Conservation (phyloP, 2,329 filamentous ascomycete species). For the Aspergillus latus region DNA sequence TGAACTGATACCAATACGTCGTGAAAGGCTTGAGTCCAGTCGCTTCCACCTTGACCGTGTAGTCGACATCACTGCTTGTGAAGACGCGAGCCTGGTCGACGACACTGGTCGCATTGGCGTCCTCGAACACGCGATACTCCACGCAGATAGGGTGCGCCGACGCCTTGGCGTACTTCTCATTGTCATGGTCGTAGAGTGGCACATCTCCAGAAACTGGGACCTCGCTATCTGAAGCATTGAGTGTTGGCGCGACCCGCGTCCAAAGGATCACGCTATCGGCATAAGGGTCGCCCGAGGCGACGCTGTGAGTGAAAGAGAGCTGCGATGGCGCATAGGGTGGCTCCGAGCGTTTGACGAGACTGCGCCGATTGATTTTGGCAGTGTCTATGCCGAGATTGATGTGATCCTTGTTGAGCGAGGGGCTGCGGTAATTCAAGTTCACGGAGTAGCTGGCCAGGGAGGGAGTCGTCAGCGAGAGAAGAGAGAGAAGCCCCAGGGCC, state of each 20-base stretch:
- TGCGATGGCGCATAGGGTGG: conserved; percentile 47
- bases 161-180: conserved; percentile 56
- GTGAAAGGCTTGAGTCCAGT: conserved; percentile 62
- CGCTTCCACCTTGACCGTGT: conserved; percentile 70
- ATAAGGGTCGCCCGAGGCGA: conserved; percentile 52
- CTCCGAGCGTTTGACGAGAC: conserved; percentile 58
- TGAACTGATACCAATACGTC: conserved; percentile 66
- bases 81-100: conserved; percentile 61
- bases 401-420: conserved; percentile 59
- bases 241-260: conserved; percentile 44
- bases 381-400: conserved; percentile 52
- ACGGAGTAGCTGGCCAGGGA: conserved; percentile 30
- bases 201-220: conserved; percentile 59
- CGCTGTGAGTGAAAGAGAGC: conserved; percentile 67
- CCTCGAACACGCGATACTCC: conserved; percentile 53
- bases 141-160: conserved; percentile 60
- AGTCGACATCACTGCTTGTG: conserved; percentile 73
- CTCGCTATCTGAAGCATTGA: conserved; percentile 50
- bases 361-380: conserved; percentile 56
- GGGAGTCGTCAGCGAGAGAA: conserved; percentile 20
- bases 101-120: conserved; percentile 42
- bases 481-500: neutral
- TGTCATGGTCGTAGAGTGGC: conserved; percentile 54
- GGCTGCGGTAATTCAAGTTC: conserved; percentile 68
- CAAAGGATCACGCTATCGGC: conserved; percentile 46